These are phyloP conservation scores for Hemileia vastatrix DNA, from an alignment of 1,284 basidiomycete genomes.

Conservation along the genomic window DNA sequence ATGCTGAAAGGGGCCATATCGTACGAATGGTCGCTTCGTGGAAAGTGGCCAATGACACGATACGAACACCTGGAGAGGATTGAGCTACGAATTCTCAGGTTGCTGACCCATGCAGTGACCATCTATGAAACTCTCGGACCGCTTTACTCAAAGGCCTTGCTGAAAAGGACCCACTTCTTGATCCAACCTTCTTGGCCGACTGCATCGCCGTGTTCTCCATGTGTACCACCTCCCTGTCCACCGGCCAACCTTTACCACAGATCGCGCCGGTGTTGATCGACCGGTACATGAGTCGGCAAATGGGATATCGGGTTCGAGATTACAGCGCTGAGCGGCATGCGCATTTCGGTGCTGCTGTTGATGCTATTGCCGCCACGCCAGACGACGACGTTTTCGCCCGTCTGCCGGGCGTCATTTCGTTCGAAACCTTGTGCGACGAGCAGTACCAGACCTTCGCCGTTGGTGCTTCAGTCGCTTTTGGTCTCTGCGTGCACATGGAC, in stretches of 20 bases:
- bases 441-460: slow-evolving; percentile 69
- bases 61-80: slow-evolving; percentile 30
- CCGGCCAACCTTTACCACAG: slow-evolving; percentile 67
- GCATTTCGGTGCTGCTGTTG: slow-evolving; percentile 6
- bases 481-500: slow-evolving; percentile 59
- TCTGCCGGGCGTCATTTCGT: slow-evolving; percentile 60
- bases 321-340: slow-evolving; percentile 42
- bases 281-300: slow-evolving; percentile 57
- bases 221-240: slow-evolving; percentile 55
- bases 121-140: slow-evolving; percentile 65
- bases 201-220: slow-evolving; percentile 45
- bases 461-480: slow-evolving; percentile 61
- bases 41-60: too few species aligned
- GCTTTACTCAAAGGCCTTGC: slow-evolving; percentile 69
- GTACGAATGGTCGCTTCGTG: slow-evolving; percentile 44
- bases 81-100: slow-evolving; percentile 35
- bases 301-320: slow-evolving; percentile 57
- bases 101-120: slow-evolving; percentile 64
- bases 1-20: slow-evolving; percentile 42
- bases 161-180: slow-evolving; percentile 56
- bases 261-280: slow-evolving; percentile 72
- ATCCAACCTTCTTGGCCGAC: neutral
- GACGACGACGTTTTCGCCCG: too few species aligned
- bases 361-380: slow-evolving; percentile 23
- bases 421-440: slow-evolving; percentile 58